Base-by-base conservation (phyloP, 2,329 filamentous ascomycete species). In the Fulvia fulva region DNA sequence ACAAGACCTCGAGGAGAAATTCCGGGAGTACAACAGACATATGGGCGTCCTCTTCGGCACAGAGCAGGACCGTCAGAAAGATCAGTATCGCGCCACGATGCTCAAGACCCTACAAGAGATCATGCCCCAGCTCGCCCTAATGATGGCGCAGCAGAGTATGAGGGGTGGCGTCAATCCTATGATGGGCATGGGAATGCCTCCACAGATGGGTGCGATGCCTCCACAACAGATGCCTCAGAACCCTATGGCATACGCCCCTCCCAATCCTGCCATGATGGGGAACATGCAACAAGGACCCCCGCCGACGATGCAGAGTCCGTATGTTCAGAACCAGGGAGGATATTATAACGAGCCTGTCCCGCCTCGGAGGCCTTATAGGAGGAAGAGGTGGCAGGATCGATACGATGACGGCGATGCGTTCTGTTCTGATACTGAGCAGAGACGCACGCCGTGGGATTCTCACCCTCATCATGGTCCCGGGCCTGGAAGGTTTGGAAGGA, bases 51-150 rank as follows among this genome's bases (percentile, higher is more conserved):
- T 67, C 22, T 68, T 67, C 55, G 67, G 67, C 22, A 63, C 57
- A 5, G 65, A 65, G 23, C 51, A 52, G n/a, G 67, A 68, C 55
- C 51, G 58, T 14, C 61, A 61, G 47, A 64, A 66, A 57, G 65
- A 67, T 47, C 60, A 59, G 53, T 67, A 65, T 43, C 57, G 63
- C 52, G 50, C 63, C 44, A 62, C 60, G 28, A 61, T 68, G 64
- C 34, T 68, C 28, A 67, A 62, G 53, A 65, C 58, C 19, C 34
- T 68, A 26, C 62, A 64, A 55, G 65, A 67, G 51, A 59, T 67
- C 56, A 53, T 64, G 55, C 67, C 67, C 46, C 62, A 65, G 58
- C 46, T 67, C 53, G 55, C 50, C 23, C 61, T 62, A 51, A 60
- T 65, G 65, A 59, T 62, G 44, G 32, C 44, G 51, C 59, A 56